These are phyloP conservation scores for Chrysophaeum taylorii DNA, from an alignment of 352 stramenopile species.

Conservation along the genomic window DNA sequence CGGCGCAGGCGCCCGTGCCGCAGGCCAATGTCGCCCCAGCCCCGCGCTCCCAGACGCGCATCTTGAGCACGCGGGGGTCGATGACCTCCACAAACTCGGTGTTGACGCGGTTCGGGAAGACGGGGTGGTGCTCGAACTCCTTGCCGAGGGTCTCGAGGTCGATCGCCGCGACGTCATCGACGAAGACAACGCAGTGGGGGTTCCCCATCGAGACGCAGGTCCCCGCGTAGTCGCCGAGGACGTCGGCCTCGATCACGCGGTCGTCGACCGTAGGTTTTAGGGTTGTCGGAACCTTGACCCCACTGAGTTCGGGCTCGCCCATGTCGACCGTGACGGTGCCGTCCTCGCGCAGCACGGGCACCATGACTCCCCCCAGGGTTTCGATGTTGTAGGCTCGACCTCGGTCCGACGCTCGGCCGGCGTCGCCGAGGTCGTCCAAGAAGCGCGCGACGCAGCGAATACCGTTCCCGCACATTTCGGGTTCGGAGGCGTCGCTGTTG, in stretches of 20 bases:
- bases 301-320: constrained; percentile 54
- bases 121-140: constrained; percentile 41
- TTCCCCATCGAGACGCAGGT: constrained; percentile 68
- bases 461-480: constrained; percentile 76
- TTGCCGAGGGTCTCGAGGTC: constrained; percentile 52
- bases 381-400: constrained; percentile 49
- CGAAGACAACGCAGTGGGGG: constrained; percentile 66
- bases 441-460: constrained; percentile 70
- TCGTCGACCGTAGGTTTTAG: constrained; percentile 56
- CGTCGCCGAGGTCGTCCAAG: constrained; percentile 53
- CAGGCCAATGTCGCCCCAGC: constrained; percentile 65
- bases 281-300: constrained; percentile 52
- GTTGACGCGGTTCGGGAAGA: constrained; percentile 33
- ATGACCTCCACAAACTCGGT: constrained; percentile 68
- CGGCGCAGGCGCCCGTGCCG: constrained; percentile 60
- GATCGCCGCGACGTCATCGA: constrained; percentile 59
- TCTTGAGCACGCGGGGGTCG: constrained; percentile 50
- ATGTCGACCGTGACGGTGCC: constrained; percentile 68
- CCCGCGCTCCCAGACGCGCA: constrained; percentile 71
- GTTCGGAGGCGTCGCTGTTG: constrained; percentile 29
- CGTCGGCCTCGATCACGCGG: constrained; percentile 47
- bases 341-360: constrained; percentile 57
- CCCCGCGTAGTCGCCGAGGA: constrained; percentile 57
- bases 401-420: constrained; percentile 23
- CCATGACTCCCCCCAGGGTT: constrained; percentile 60